Conservation (phyloP, 1,284 basidiomycete genomes). For the Ganoderma boninense region DNA sequence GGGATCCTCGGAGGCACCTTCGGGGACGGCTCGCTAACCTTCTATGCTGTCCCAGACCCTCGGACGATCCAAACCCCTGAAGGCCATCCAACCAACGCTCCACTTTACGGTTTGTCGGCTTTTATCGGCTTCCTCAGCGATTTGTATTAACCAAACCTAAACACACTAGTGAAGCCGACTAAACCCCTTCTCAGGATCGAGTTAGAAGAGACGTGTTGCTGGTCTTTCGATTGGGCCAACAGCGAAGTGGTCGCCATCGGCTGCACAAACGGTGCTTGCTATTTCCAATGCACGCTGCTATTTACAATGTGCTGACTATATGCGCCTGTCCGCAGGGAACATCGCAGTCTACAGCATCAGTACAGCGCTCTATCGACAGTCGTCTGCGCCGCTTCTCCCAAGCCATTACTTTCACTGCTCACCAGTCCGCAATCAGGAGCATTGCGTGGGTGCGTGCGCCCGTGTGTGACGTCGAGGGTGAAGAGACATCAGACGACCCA, state of each 20-base stretch:
- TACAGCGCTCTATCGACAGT: conserved; percentile 50
- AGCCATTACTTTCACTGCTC: conserved; percentile 75
- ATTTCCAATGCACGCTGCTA: not conserved
- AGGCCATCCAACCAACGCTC: conserved; percentile 34
- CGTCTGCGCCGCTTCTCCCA: conserved; percentile 53
- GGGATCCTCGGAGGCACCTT: conserved; percentile 87
- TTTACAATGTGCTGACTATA: not conserved
- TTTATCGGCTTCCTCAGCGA: not conserved
- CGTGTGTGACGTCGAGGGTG: conserved; percentile 56
- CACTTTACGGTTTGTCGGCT: conserved; percentile 36
- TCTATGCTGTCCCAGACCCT: conserved; percentile 84
- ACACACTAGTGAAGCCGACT: conserved; percentile 61
- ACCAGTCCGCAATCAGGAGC: conserved; percentile 82
- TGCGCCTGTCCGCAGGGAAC: conserved; percentile 55
- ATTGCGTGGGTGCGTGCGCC: conserved; percentile 79
- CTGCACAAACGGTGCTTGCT: conserved; percentile 75
- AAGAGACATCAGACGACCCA: conserved; percentile 61
- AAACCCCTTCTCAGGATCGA: conserved; percentile 76
- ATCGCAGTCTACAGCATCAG: conserved; percentile 81
- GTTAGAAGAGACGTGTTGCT: conserved; percentile 75
- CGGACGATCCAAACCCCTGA: conserved; percentile 47
- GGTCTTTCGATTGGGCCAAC: conserved; percentile 88
- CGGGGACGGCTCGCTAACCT: conserved; percentile 80
- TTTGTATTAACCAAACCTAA: not conserved
- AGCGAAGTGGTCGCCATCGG: conserved; percentile 83